Evolutionary conservation across 148 eudicot genomes (phyloP).

Genomic region (Hydrangea macrophylla): DNA sequence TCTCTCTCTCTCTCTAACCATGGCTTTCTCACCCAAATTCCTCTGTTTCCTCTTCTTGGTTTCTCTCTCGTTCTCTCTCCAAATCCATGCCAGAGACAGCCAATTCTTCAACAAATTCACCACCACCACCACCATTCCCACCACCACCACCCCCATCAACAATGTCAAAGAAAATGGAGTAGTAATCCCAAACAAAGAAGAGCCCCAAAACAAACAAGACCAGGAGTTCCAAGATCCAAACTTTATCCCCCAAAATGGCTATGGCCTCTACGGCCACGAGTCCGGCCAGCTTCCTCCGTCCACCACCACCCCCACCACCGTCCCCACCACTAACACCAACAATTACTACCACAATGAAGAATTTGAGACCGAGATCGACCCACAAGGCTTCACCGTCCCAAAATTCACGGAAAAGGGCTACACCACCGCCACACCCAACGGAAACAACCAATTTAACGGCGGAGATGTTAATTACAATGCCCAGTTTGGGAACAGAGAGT

Average conservation of each 20-base stretch:
- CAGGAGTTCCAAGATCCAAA: slow-evolving; percentile 40
- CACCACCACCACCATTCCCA: slow-evolving; percentile 19
- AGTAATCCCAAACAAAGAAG: slow-evolving; percentile 21
- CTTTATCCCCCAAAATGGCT: slow-evolving; percentile 50
- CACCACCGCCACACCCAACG: slow-evolving; percentile 7
- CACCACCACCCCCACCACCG: slow-evolving; percentile 34
- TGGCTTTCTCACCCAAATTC: slow-evolving; percentile 29
- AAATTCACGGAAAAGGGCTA: slow-evolving; percentile 10
- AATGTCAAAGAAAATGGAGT: slow-evolving; percentile 10
- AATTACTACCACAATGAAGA: slow-evolving; percentile 20
- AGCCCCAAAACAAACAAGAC: slow-evolving; percentile 19
- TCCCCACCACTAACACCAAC: slow-evolving; percentile 21
- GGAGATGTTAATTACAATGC: too few relatives aligned
- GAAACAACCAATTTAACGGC: slow-evolving; percentile 8
- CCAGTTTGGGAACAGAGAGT: background rate
- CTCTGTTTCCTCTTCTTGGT: slow-evolving; percentile 37
- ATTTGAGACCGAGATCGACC: slow-evolving; percentile 12
- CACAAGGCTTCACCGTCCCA: slow-evolving; percentile 16
- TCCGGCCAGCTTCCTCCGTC: slow-evolving; percentile 54
- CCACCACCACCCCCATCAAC: slow-evolving; percentile 13
- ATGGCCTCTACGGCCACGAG: slow-evolving; percentile 67
- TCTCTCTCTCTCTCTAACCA: slow-evolving; percentile 9
- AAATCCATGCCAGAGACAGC: slow-evolving; percentile 65
- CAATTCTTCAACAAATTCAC: slow-evolving; percentile 65
- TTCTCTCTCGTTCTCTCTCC: slow-evolving; percentile 35